Percentiles rank a stretch among this genome's conserved stretches.
phyloP scores from a whole-genome alignment of 192 early-diverging fungal genomes.

The Funneliformis mosseae region DNA sequence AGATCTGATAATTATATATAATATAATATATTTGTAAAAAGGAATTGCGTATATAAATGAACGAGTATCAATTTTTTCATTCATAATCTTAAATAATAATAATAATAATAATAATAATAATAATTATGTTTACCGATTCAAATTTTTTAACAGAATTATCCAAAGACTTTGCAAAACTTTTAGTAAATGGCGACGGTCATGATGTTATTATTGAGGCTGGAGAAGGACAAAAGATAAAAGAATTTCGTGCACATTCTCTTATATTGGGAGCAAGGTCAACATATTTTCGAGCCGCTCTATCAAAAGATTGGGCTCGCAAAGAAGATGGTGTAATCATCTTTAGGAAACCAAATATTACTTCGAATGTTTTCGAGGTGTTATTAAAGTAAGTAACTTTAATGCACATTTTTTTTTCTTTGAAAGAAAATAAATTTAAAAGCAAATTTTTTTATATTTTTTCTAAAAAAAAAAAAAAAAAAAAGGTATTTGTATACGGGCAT shows the following conservation, averaged over 20 bases:
- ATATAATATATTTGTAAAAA: no score
- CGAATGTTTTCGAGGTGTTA: constrained; percentile 9
- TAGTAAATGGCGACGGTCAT: background rate
- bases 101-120: background rate
- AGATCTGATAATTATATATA: no score
- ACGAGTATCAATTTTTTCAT: no score
- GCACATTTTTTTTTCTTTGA: background rate
- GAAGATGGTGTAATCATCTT: constrained; percentile 14
- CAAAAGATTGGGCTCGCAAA: constrained; percentile 6
- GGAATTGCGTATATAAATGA: no score
- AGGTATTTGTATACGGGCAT: background rate
- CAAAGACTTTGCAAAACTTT: background rate
- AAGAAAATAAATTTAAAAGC: background rate
- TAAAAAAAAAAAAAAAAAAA: background rate
- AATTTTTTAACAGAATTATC: background rate
- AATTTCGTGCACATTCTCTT: constrained; percentile 18
- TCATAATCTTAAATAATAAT: no score
- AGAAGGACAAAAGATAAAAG: background rate
- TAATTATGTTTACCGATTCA: background rate
- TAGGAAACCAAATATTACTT: constrained; percentile 22
- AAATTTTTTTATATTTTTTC: background rate
- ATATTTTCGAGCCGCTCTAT: constrained; percentile 17
- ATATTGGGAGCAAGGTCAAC: constrained; percentile 14
- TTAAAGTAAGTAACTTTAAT: background rate
- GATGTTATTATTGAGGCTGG: background rate